Base-by-base conservation (phyloP, 2,329 filamentous ascomycete genomes). In the Neofusicoccum cordaticola region DNA sequence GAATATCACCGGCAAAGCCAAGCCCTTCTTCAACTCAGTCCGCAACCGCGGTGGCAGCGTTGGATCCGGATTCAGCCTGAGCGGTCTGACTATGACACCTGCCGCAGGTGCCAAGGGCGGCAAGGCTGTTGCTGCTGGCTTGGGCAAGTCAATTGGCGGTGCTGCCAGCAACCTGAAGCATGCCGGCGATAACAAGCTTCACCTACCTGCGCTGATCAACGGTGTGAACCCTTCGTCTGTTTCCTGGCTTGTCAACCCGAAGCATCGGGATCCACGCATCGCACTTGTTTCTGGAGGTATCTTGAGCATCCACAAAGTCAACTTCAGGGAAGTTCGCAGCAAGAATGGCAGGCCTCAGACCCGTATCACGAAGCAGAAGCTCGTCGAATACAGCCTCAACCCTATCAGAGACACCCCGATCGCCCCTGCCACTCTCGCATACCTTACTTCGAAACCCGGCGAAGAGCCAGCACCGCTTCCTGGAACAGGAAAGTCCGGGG, bases 121-220 rank as follows among this genome's bases (percentile, higher is more conserved):
- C 27, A 88, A 90, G 73, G 88, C 87, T 27, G 84, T 93, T 63
- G 90, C 89, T 63, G 88, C 88, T 57, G 89, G 89, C 51, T 88
- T 93, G 67, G 91, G 87, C 73, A 88, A 87, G 73, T 92, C 90
- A 3, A 84, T 92, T 34, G 89, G 88, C 7, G 62, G 50, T 45
- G 90, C 89, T 73, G 90, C 89, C n/a, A 79, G 79, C 66, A 89
- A 88, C 64, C 84, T 93, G 65, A 87, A 90, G 52, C 90, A 92
- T 70, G 90, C 86, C 0, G 88, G 88, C 11, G 90, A 92, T 73
- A 92, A 91, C 75, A 86, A 91, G 67, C 84, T 93, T 47, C 85
- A 89, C 51, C 80, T 92, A 35, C 90, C 90, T 11, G 78, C 80
- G 11, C 83, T 85, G 52, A 74, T 81, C 31, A 79, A 82, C 15